Evolutionary conservation across 73 alveolate species (phyloP).

Genomic region (Paramecium sonneborni): DNA sequence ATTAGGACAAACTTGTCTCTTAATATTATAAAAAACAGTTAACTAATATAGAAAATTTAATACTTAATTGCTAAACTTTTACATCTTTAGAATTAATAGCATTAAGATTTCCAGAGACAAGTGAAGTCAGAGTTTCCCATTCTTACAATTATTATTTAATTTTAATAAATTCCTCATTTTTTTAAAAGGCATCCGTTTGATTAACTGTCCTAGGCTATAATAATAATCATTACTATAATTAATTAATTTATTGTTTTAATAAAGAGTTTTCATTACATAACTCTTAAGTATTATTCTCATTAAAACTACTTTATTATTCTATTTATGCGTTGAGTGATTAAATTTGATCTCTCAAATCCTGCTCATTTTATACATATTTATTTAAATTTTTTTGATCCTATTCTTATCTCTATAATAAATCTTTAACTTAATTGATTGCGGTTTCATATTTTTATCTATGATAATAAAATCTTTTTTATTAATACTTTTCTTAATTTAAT

Average conservation of each 20-base stretch:
- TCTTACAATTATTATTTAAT: not conserved
- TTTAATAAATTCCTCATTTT: not conserved
- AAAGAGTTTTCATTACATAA: not conserved
- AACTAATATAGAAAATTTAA: not conserved
- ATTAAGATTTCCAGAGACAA: not conserved
- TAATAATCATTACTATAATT: not conserved
- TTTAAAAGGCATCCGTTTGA: not conserved
- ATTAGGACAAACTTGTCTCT: not conserved
- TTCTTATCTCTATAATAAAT: not conserved
- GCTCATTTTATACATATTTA: not conserved
- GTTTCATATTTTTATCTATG: not conserved
- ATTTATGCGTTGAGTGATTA: not conserved
- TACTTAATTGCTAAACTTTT: not conserved
- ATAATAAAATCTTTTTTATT: not conserved
- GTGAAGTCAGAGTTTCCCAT: not conserved
- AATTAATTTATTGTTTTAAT: not conserved
- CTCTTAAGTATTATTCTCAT: not conserved
- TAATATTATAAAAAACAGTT: not conserved
- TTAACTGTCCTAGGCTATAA: not conserved
- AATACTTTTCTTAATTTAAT: not conserved
- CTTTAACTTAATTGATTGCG: not conserved
- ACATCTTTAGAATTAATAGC: not conserved
- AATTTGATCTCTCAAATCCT: not conserved
- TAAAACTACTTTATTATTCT: not conserved
- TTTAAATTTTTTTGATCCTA: not conserved